These are phyloP conservation scores for Magnusiomyces suaveolens DNA, from an alignment of 1,139 yeast genomes.

Conservation along the genomic window DNA sequence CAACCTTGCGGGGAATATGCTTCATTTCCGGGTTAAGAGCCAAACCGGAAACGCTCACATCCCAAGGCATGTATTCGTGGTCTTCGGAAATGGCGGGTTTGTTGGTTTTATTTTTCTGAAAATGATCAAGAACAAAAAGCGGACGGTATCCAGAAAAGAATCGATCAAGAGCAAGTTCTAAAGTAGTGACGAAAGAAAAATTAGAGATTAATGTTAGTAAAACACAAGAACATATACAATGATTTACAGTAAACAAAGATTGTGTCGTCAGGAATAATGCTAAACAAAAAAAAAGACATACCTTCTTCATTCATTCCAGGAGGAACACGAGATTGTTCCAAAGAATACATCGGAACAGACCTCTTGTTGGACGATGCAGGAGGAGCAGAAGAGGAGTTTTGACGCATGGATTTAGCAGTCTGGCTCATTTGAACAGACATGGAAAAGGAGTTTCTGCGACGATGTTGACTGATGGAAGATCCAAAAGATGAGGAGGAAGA, in stretches of 20 bases:
- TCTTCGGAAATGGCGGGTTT: conserved; percentile 8
- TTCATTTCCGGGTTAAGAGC: conserved; percentile 20
- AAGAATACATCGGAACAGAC: not conserved
- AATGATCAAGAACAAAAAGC: conserved; percentile 19
- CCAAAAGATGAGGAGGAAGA: not conserved
- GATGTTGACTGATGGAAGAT: not conserved
- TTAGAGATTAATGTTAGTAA: not conserved
- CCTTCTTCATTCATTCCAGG: conserved; percentile 5
- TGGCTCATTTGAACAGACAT: conserved; percentile 7
- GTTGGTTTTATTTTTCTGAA: conserved; percentile 6
- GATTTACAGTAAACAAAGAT: not conserved
- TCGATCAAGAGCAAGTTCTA: conserved; percentile 21
- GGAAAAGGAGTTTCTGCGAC: conserved; percentile 13
- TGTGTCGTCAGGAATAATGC: no score
- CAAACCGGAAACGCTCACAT: conserved; percentile 18
- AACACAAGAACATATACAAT: not conserved
- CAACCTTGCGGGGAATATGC: conserved; percentile 19
- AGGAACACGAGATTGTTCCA: not conserved
- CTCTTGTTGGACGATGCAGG: conserved; percentile 9
- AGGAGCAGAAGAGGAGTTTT: conserved; percentile 14
- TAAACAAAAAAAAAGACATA: not conserved
- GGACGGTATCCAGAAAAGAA: conserved; percentile 29
- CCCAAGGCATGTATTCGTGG: conserved; percentile 18
- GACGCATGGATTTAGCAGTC: conserved; percentile 6
- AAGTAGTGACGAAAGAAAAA: not conserved